A percentile compares a stretch with the other conserved stretches of the same genome.
Evolutionary conservation across 73 alveolate genomes (phyloP).

Genomic region (Paramecium tetraurelia): DNA sequence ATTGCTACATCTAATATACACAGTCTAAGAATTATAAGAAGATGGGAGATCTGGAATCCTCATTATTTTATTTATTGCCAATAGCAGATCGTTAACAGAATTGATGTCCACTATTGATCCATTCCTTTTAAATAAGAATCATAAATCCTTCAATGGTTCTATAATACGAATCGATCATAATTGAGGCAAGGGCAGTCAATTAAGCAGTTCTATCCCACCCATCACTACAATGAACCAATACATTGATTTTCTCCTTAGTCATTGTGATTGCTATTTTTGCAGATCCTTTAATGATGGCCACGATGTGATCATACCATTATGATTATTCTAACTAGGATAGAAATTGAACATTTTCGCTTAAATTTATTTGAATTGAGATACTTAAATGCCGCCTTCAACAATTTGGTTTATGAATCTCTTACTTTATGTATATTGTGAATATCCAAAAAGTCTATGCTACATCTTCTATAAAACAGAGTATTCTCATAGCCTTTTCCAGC

Average conservation of each 20-base stretch:
- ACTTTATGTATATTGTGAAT: conserved; percentile 97
- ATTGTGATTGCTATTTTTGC: conserved; percentile 51
- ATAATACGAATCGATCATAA: conserved; percentile 90
- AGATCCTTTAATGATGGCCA: conserved; percentile 61
- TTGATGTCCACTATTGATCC: conserved; percentile 95
- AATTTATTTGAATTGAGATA: not conserved
- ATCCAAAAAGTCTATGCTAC: conserved; percentile 85
- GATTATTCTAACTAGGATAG: conserved; percentile 51
- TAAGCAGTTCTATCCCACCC: conserved; percentile 99
- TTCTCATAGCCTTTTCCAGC: conserved; percentile 95
- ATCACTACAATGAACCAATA: conserved; percentile 96
- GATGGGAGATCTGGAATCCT: conserved; percentile 89
- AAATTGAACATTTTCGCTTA: conserved; percentile 20
- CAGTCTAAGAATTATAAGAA: conserved; percentile 94
- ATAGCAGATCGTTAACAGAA: conserved; percentile 91
- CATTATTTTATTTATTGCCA: conserved; percentile 59
- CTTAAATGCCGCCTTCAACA: conserved; percentile 41
- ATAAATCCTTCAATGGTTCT: conserved; percentile 95
- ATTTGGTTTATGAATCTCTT: conserved; percentile 77
- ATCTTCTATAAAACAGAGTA: conserved; percentile 74
- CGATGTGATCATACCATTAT: conserved; percentile 59
- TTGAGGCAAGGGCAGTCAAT: conserved; percentile 84
- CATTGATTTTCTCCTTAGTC: conserved; percentile 58
- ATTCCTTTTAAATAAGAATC: conserved; percentile 91
- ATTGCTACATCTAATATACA: conserved; percentile 77